Conservation (phyloP, 1,139 yeast genomes). For the Sugiyamaella grinbergsii region DNA sequence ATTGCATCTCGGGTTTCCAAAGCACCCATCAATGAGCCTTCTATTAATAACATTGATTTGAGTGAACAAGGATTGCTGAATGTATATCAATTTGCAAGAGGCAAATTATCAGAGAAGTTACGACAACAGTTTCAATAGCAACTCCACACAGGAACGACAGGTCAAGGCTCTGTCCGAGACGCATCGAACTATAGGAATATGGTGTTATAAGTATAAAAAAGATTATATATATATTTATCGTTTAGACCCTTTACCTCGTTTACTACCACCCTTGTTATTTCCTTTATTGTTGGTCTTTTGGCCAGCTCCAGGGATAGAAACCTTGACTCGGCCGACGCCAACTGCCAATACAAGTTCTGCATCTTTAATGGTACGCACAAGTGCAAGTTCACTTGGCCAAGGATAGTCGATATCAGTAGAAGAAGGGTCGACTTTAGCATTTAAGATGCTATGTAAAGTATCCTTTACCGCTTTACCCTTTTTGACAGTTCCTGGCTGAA, state of each 20-base stretch:
- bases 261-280: conserved; percentile 22
- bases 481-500: conserved; percentile 84
- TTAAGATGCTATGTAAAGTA: conserved; percentile 58
- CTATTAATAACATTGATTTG: conserved; percentile 70
- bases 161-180: too few relatives aligned
- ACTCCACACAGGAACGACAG: too few relatives aligned
- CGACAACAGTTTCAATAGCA: conserved; percentile 56
- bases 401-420: conserved; percentile 56
- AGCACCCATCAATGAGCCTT: conserved; percentile 69
- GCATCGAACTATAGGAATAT: too few relatives aligned
- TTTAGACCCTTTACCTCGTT: conserved; percentile 26
- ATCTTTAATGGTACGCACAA: conserved; percentile 60
- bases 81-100: conserved; percentile 88
- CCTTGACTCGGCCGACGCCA: conserved; percentile 51
- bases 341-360: conserved; percentile 54
- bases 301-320: conserved; percentile 37
- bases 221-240: conserved; percentile 14
- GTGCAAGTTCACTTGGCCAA: conserved; percentile 71
- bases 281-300: conserved; percentile 20
- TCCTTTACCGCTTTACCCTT: conserved; percentile 86
- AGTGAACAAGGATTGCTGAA: conserved; percentile 84
- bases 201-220: conserved; percentile 3
- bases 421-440: conserved; percentile 56
- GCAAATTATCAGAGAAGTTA: conserved; percentile 80
- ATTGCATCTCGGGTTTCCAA: conserved; percentile 88